Conservation (phyloP, 805 yeast genomes). For the Cyberlindnera mississippiensis region DNA sequence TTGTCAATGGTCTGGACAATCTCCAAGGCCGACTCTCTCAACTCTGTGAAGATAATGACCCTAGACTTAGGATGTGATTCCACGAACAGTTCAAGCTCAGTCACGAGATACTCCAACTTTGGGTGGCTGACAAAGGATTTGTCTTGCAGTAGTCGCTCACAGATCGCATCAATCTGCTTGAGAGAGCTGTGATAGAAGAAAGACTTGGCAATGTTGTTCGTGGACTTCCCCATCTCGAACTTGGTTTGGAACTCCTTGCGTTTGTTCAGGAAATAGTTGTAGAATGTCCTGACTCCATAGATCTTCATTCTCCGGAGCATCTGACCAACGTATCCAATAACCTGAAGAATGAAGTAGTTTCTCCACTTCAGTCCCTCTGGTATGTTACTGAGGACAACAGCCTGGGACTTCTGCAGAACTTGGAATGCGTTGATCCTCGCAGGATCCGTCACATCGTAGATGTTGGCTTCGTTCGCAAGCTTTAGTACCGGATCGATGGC, state of each 20-base stretch:
- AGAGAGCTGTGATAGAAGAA: constrained; percentile 55
- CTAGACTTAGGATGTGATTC: constrained; percentile 48
- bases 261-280: constrained; percentile 58
- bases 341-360: constrained; percentile 54
- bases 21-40: constrained; percentile 86
- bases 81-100: constrained; percentile 57
- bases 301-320: constrained; percentile 64
- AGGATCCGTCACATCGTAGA: constrained; percentile 66
- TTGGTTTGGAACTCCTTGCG: constrained; percentile 55
- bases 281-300: constrained; percentile 81
- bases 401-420: constrained; percentile 65
- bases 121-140: constrained; percentile 57
- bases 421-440: constrained; percentile 62
- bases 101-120: constrained; percentile 57
- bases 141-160: constrained; percentile 41
- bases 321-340: constrained; percentile 70
- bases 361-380: constrained; percentile 76
- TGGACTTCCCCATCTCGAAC: constrained; percentile 55
- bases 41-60: constrained; percentile 84
- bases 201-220: constrained; percentile 56
- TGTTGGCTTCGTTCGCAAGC: constrained; percentile 58
- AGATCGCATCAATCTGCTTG: constrained; percentile 37
- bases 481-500: constrained; percentile 67
- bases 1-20: constrained; percentile 63
- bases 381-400: constrained; percentile 49